A percentile compares a stretch with the other conserved stretches of the same genome.
These are phyloP conservation scores for Rosa rugosa DNA, from an alignment of 306 rosid species.

Conservation along the genomic window DNA sequence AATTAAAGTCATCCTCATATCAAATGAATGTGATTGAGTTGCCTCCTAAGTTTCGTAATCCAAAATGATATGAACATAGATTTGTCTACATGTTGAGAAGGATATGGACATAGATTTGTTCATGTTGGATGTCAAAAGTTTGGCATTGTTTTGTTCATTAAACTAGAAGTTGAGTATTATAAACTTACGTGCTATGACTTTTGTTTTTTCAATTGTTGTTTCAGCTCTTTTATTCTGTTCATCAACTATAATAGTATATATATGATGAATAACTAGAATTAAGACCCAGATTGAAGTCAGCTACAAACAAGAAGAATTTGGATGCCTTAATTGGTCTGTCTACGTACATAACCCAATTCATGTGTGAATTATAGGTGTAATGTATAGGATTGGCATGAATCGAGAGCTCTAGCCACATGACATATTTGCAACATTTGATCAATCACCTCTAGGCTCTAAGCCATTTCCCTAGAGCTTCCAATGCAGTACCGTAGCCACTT, in stretches of 20 bases:
- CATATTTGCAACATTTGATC: slow-evolving; percentile 42
- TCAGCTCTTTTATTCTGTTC: background rate
- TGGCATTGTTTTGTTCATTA: too few relatives aligned
- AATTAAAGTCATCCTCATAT: too few relatives aligned
- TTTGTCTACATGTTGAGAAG: too few relatives aligned
- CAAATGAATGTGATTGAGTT: too few relatives aligned
- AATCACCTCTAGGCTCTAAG: slow-evolving; percentile 37
- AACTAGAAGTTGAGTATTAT: too few relatives aligned
- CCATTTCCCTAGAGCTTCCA: slow-evolving; percentile 90
- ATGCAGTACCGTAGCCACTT: slow-evolving; percentile 96
- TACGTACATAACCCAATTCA: background rate
- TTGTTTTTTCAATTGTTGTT: background rate
- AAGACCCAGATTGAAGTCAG: background rate
- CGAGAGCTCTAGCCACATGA: background rate
- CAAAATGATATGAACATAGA: too few relatives aligned
- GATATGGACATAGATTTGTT: too few relatives aligned
- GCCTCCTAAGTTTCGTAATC: too few relatives aligned
- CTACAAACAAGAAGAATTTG: background rate
- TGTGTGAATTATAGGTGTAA: background rate
- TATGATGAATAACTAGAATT: background rate
- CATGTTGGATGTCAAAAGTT: too few relatives aligned
- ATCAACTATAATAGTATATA: background rate
- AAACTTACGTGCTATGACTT: too few relatives aligned
- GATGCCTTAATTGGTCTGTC: background rate
- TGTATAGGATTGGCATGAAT: background rate